phyloP scores from a whole-genome alignment of 2,329 filamentous ascomycete genomes.

The Botrytis deweyae region DNA sequence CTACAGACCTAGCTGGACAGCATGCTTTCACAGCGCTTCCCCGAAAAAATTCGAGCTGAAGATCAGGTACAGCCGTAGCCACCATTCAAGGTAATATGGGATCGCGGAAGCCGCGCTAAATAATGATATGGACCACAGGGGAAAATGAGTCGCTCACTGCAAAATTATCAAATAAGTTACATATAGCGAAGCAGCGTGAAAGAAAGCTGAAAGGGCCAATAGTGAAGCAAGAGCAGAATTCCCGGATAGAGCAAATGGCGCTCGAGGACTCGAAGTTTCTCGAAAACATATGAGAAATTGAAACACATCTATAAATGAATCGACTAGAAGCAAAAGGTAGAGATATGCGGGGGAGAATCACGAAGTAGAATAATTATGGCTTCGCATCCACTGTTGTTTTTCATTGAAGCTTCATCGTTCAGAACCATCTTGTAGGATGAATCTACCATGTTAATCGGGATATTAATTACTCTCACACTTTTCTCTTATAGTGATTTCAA shows the following conservation, averaged over 20 bases:
- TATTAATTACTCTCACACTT: background rate
- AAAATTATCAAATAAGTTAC: background rate
- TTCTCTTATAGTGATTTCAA: background rate
- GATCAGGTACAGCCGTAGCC: background rate
- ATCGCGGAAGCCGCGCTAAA: background rate
- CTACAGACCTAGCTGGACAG: background rate
- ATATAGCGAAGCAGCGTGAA: background rate
- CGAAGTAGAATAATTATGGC: background rate
- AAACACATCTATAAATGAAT: background rate
- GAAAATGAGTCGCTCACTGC: no score
- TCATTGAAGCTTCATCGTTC: background rate
- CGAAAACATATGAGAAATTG: background rate
- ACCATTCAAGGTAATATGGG: background rate
- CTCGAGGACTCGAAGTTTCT: background rate
- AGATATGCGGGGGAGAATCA: background rate
- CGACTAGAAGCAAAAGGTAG: background rate
- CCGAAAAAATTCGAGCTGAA: background rate
- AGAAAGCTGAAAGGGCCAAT: no score
- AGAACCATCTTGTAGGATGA: background rate
- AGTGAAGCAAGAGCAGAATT: background rate
- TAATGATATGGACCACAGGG: background rate
- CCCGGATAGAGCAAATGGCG: background rate
- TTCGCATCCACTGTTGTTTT: background rate
- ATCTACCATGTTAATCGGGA: background rate
- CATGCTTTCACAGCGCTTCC: background rate